Evolutionary conservation across 2,329 filamentous ascomycete species (phyloP), one percentile per base, ranked within the genome.

Genomic region (Colletotrichum siamense): DNA sequence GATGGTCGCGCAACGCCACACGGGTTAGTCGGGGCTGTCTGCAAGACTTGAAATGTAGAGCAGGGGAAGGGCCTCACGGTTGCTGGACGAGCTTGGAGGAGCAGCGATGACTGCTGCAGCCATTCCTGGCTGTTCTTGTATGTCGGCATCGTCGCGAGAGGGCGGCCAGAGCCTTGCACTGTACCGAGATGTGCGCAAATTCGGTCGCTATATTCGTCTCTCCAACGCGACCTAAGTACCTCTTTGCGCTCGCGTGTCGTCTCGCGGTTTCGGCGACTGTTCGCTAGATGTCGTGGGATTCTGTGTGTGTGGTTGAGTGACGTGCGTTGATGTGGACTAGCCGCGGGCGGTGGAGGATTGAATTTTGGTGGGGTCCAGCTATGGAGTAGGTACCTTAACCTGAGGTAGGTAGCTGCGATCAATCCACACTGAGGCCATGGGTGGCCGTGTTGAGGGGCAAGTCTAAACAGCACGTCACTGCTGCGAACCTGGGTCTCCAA

Each of bases 121-220:
- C 96, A 99, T 87, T 96, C 94, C 86, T 98, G 94, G 85, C 95
- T 95, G 74, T 95, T 96, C 68, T 91, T 88, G 83, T 98, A 92
- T 84, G 94, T 93, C 4, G 94, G 94, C 96, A 98, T 98, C 73
- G 80, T 87, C 81, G 36, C n/a, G 55, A 26, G n/a, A 52, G 55
- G 22, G 28, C 34, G 57, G 68, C 32, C 52, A 24, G 15, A 52
- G 61, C 52, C 62, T 61, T 59, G 72, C 49, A 36, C 68, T 26
- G 61, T 34, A 49, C 22, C 15, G 34, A 10, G 26, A 24, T 32
- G 26, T 22, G 64, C 44, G 34, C 26, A 32, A 28, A 15, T 44
- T 16, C 52, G 16, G 44, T 28, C 28, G 52, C 6, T 8, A n/a
- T 13, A 30, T 15, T 22, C 18, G 39, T 7, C 39, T 39, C 22